Conservation (phyloP, 106 monocot genomes). For the Amphibolis antarctica region DNA sequence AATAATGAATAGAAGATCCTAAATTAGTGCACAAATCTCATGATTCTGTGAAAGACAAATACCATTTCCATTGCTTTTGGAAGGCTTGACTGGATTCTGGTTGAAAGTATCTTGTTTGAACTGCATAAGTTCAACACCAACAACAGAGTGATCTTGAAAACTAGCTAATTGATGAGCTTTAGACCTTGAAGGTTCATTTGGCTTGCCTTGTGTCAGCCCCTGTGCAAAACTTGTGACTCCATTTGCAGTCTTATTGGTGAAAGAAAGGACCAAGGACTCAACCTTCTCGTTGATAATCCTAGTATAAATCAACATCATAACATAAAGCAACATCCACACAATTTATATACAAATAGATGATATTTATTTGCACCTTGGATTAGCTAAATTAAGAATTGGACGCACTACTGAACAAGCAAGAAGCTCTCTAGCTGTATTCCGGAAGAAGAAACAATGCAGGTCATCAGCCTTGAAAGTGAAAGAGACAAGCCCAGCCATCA, state of each 20-base stretch:
- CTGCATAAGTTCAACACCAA: constrained; percentile 76
- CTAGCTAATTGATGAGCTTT: constrained; percentile 33
- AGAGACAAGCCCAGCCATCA: constrained; percentile 57
- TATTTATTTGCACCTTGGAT: constrained; percentile 53
- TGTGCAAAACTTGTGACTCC: constrained; percentile 22
- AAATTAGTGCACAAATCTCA: neutral
- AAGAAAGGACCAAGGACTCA: constrained; percentile 60
- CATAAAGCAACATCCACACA: constrained; percentile 10
- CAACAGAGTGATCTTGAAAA: constrained; percentile 43
- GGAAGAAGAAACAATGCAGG: constrained; percentile 71
- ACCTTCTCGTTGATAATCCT: constrained; percentile 96
- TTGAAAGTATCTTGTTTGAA: constrained; percentile 28
- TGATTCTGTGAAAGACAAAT: constrained; percentile 9
- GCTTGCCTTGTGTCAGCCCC: constrained; percentile 14
- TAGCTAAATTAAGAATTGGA: constrained; percentile 72
- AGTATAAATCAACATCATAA: constrained; percentile 15
- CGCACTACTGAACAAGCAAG: constrained; percentile 85
- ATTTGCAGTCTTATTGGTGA: constrained; percentile 43
- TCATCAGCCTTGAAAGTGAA: constrained; percentile 60
- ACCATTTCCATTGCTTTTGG: constrained; percentile 11
- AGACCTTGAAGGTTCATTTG: constrained; percentile 25
- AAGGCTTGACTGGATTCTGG: constrained; percentile 11
- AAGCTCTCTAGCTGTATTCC: constrained; percentile 69
- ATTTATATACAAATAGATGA: constrained; percentile 6
- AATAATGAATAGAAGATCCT: constrained; percentile 4